A percentile compares a stretch with the other conserved stretches of the same genome.
phyloP scores from a whole-genome alignment of 2,329 filamentous ascomycete genomes.

The Pseudonectria buxi region DNA sequence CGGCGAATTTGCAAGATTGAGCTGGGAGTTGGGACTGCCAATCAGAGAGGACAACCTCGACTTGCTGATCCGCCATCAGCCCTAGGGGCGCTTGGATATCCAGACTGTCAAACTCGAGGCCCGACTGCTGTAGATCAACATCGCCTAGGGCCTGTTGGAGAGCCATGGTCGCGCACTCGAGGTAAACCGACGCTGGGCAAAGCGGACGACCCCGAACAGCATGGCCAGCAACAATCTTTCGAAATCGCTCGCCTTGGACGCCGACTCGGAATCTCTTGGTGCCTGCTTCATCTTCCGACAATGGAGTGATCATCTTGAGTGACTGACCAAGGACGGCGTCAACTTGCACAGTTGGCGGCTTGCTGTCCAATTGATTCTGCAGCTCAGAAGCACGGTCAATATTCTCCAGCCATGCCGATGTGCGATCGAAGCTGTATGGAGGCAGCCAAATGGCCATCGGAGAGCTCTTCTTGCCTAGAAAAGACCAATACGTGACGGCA shows the following conservation, averaged over 20 bases:
- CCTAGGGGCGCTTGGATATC: conserved; percentile 9
- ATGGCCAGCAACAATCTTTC: conserved; percentile 11
- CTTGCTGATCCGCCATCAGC: conserved; percentile 2
- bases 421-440: conserved; percentile 11
- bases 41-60: too few relatives aligned
- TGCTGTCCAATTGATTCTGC: conserved; percentile 1
- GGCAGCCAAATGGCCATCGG: conserved; percentile 10
- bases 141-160: too few relatives aligned
- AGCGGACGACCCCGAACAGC: conserved; percentile 11
- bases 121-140: conserved; percentile 1
- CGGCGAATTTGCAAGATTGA: too few relatives aligned
- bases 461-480: conserved; percentile 6
- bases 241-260: conserved; percentile 7
- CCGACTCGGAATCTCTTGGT: conserved; percentile 3
- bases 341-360: too few relatives aligned
- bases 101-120: conserved; percentile 5
- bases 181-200: conserved; percentile 17
- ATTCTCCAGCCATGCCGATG: conserved; percentile 12
- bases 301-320: neutral
- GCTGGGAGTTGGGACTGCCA: too few relatives aligned
- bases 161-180: conserved; percentile 13
- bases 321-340: neutral
- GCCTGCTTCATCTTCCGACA: conserved; percentile 1
- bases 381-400: conserved; percentile 8
- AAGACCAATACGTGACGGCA: conserved; percentile 8